Percentiles rank a stretch among this genome's conserved stretches.
These are phyloP conservation scores for Elymus sibiricus DNA, from an alignment of 176 grass and related monocot species.

Conservation along the genomic window DNA sequence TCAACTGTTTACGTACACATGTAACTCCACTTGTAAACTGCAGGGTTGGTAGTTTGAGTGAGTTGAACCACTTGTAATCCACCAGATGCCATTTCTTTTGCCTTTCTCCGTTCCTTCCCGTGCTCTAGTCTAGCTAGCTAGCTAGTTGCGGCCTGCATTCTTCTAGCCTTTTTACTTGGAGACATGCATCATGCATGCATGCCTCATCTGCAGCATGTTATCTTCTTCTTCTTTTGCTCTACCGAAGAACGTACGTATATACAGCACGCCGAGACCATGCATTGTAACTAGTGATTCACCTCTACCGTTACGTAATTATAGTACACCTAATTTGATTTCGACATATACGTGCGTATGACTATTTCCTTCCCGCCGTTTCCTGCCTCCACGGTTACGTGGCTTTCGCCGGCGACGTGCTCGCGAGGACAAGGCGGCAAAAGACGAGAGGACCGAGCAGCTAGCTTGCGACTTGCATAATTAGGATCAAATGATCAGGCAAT, in stretches of 20 bases:
- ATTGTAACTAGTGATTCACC: background rate
- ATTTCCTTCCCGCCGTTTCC: background rate
- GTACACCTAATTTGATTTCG: background rate
- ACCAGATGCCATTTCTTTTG: background rate
- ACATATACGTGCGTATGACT: background rate
- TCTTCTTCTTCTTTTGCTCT: background rate
- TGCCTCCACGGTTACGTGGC: background rate
- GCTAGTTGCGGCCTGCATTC: background rate
- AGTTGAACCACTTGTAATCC: no score
- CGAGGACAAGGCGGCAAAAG: background rate
- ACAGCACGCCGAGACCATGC: background rate
- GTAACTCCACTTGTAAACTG: background rate
- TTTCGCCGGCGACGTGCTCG: background rate
- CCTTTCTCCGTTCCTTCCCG: background rate
- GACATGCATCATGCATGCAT: background rate
- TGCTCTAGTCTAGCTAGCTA: background rate
- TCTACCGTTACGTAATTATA: no score
- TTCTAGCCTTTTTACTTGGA: background rate
- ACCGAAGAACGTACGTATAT: background rate
- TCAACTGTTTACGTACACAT: no score
- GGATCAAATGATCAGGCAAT: slow-evolving; percentile 48
- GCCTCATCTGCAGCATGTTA: background rate
- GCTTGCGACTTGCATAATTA: background rate
- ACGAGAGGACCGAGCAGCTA: background rate
- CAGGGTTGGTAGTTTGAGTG: background rate